Evolutionary conservation across 2,329 filamentous ascomycete species (phyloP).

Genomic region (Microdochium paspali): DNA sequence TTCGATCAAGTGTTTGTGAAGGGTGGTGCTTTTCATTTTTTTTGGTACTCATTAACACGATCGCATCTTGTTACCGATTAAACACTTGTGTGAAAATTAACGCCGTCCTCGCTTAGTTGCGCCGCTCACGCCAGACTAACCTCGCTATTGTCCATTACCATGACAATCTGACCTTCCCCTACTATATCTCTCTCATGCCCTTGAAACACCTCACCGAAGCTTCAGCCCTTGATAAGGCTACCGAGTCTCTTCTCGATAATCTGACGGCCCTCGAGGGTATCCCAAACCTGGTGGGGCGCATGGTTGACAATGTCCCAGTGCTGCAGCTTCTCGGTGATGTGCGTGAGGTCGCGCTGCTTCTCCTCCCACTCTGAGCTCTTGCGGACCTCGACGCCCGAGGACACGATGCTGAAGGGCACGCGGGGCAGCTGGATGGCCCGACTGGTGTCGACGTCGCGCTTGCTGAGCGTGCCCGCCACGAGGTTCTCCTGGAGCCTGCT

Average conservation of each 20-base stretch:
- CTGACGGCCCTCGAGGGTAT: slow-evolving; percentile 58
- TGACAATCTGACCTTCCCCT: too few species aligned
- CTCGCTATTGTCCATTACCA: too few species aligned
- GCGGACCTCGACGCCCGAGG: slow-evolving; percentile 64
- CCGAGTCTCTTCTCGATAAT: slow-evolving; percentile 71
- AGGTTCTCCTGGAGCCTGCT: slow-evolving; percentile 88
- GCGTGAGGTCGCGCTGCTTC: slow-evolving; percentile 77
- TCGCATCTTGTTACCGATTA: too few species aligned
- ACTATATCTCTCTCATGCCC: too few species aligned
- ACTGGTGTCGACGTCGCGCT: slow-evolving; percentile 71
- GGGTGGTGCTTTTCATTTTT: too few species aligned
- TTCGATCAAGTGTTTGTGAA: too few species aligned
- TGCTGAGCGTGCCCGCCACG: slow-evolving; percentile 75
- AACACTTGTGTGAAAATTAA: too few species aligned
- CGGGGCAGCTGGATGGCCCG: slow-evolving; percentile 69
- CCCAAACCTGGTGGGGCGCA: slow-evolving; percentile 84
- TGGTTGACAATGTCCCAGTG: slow-evolving; percentile 81
- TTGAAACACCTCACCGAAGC: background rate
- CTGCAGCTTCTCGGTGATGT: slow-evolving; percentile 68
- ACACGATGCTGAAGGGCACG: slow-evolving; percentile 71
- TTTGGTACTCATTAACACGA: too few species aligned
- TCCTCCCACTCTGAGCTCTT: slow-evolving; percentile 65
- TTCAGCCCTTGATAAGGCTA: slow-evolving; percentile 46
- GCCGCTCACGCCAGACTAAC: too few species aligned
- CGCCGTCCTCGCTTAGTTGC: too few species aligned